These are phyloP conservation scores for Colletotrichum costaricense DNA, from an alignment of 2,329 filamentous ascomycete species.

Conservation along the genomic window DNA sequence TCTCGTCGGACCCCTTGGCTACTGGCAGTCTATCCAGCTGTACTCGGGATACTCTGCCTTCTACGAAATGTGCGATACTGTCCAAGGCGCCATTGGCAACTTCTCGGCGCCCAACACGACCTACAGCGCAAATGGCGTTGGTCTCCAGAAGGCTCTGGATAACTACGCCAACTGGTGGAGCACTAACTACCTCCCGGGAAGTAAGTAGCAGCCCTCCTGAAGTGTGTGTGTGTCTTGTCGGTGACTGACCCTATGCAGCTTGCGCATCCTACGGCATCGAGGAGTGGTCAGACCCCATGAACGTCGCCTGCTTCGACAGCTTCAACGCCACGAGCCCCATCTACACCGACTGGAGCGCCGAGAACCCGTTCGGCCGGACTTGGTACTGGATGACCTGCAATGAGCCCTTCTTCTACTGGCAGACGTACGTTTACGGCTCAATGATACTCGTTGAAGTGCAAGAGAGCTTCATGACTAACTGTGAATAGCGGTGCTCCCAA, in stretches of 20 bases:
- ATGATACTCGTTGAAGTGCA: no score
- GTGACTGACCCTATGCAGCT: constrained; percentile 41
- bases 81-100: constrained; percentile 39
- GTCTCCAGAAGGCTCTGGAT: constrained; percentile 61
- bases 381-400: constrained; percentile 74
- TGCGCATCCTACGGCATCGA: constrained; percentile 60
- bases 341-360: constrained; percentile 60
- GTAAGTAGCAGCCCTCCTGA: constrained; percentile 48
- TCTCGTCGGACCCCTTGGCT: constrained; percentile 36
- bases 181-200: constrained; percentile 55
- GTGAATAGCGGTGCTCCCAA: constrained; percentile 57
- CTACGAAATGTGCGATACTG: constrained; percentile 49
- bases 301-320: constrained; percentile 63
- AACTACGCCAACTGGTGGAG: constrained; percentile 68
- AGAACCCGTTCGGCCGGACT: constrained; percentile 60
- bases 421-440: constrained; percentile 51
- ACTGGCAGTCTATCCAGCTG: constrained; percentile 51
- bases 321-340: constrained; percentile 60
- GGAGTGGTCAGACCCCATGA: constrained; percentile 52
- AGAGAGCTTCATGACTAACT: constrained; percentile 39
- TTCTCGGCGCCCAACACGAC: constrained; percentile 42
- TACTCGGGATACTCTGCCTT: constrained; percentile 48
- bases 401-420: constrained; percentile 62
- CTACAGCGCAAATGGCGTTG: constrained; percentile 57
- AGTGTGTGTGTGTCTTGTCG: neutral